A percentile compares a stretch with the other conserved stretches of the same genome.
Evolutionary conservation across 805 yeast species (phyloP).

Genomic region (Kuraishia cidri): DNA sequence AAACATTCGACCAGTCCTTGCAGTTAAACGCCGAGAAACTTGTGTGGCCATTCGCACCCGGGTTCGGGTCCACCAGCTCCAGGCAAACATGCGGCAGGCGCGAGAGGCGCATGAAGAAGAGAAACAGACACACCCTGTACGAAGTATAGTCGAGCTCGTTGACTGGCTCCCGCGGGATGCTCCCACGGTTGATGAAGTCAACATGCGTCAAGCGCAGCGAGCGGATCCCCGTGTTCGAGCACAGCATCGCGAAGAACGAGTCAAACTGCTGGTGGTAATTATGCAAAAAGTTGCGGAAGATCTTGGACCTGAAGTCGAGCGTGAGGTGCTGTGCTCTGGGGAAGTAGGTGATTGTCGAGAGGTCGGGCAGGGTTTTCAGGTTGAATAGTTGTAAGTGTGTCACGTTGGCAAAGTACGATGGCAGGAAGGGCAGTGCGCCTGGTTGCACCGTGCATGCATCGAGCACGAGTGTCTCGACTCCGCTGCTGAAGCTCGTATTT

Average conservation of each 20-base stretch:
- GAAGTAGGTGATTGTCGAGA: constrained; percentile 40
- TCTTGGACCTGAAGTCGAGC: constrained; percentile 39
- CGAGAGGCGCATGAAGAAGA: constrained; percentile 4
- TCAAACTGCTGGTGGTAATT: constrained; percentile 3
- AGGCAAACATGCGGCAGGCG: constrained; percentile 1
- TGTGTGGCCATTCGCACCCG: background rate
- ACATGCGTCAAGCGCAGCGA: constrained; percentile 2
- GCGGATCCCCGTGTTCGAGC: background rate
- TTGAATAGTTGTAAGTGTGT: constrained; percentile 24
- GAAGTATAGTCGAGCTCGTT: constrained; percentile 2
- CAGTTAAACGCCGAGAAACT: background rate
- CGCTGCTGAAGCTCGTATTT: background rate
- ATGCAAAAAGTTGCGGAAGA: constrained; percentile 19
- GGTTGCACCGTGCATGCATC: constrained; percentile 5
- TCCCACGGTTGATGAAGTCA: constrained; percentile 3
- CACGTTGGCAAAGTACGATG: constrained; percentile 31
- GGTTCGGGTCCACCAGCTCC: background rate
- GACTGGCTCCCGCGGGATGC: constrained; percentile 4
- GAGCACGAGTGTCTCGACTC: constrained; percentile 5
- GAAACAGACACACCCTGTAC: constrained; percentile 4
- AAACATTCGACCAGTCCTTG: constrained; percentile 2
- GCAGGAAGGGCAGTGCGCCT: constrained; percentile 11
- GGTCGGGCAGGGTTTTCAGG: constrained; percentile 32
- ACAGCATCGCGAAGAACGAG: constrained; percentile 3
- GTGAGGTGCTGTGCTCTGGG: constrained; percentile 25